phyloP scores from a whole-genome alignment of 352 stramenopile genomes.

The Pythium phragmitis region DNA sequence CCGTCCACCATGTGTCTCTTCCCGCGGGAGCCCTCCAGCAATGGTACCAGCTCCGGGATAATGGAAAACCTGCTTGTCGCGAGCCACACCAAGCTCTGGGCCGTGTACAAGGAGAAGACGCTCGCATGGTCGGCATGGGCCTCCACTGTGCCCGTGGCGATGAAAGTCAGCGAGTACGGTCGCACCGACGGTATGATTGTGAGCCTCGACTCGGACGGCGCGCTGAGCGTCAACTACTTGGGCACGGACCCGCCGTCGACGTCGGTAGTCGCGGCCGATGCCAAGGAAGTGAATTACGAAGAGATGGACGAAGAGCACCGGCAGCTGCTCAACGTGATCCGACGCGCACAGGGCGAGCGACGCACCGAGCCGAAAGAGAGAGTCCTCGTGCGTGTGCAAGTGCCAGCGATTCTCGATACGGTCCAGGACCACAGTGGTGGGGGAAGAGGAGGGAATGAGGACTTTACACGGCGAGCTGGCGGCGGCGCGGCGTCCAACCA shows the following conservation, averaged over 20 bases:
- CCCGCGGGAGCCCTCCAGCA: conserved; percentile 26
- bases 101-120: conserved; percentile 74
- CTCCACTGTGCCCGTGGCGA: conserved; percentile 53
- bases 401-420: conserved; percentile 66
- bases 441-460: conserved; percentile 29
- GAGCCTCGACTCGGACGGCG: conserved; percentile 69
- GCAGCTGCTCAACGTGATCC: conserved; percentile 85
- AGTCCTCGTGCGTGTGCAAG: conserved; percentile 72
- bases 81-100: conserved; percentile 72
- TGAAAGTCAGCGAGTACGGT: conserved; percentile 69
- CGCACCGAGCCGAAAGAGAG: conserved; percentile 68
- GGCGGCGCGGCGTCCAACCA: neutral
- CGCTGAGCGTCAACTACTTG: conserved; percentile 84
- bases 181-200: conserved; percentile 81
- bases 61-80: conserved; percentile 81
- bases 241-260: conserved; percentile 86
- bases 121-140: conserved; percentile 80
- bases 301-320: conserved; percentile 91
- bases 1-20: conserved; percentile 66
- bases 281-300: conserved; percentile 89
- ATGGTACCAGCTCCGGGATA: conserved; percentile 6
- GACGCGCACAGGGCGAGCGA: conserved; percentile 65
- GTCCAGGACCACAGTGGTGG: conserved; percentile 25
- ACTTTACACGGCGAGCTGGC: conserved; percentile 33
- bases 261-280: conserved; percentile 57